phyloP scores from a whole-genome alignment of 202 grass and related monocot species.

The Eragrostis tef region DNA sequence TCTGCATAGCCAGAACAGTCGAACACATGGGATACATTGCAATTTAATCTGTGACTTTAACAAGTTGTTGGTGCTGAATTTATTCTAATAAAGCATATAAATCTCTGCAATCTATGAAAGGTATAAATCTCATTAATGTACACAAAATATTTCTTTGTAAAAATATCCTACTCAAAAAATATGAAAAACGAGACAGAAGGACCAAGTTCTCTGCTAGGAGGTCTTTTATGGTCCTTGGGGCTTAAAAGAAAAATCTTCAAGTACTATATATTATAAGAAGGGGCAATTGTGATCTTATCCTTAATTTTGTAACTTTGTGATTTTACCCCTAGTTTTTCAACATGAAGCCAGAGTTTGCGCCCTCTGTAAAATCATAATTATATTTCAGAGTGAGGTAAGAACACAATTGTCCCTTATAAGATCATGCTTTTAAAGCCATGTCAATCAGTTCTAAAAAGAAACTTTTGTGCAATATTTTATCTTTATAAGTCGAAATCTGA shows the following conservation, averaged over 20 bases:
- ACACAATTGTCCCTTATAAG: too few species aligned
- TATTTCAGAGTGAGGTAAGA: too few species aligned
- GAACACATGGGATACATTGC: not conserved
- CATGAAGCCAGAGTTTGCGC: too few species aligned
- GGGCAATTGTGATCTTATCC: too few species aligned
- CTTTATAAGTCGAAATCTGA: not conserved
- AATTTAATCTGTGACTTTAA: not conserved
- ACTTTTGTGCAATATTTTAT: too few species aligned
- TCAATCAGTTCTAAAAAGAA: not conserved
- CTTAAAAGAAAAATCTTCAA: not conserved
- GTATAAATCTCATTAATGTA: not conserved
- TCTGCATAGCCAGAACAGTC: conserved; percentile 6
- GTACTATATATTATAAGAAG: too few species aligned
- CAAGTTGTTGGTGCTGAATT: not conserved
- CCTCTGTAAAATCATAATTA: too few species aligned
- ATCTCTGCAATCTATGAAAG: not conserved
- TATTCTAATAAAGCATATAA: not conserved
- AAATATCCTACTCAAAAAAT: not conserved
- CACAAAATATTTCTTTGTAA: not conserved
- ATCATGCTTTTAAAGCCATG: too few species aligned
- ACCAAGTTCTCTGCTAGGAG: not conserved
- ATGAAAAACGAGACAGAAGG: not conserved
- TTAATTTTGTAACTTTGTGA: too few species aligned
- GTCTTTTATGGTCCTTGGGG: not conserved
- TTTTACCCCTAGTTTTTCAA: too few species aligned